A percentile compares a stretch with the other conserved stretches of the same genome.
These are phyloP conservation scores for Zygoascus biomembranicola DNA, from an alignment of 805 yeast species.

Conservation along the genomic window DNA sequence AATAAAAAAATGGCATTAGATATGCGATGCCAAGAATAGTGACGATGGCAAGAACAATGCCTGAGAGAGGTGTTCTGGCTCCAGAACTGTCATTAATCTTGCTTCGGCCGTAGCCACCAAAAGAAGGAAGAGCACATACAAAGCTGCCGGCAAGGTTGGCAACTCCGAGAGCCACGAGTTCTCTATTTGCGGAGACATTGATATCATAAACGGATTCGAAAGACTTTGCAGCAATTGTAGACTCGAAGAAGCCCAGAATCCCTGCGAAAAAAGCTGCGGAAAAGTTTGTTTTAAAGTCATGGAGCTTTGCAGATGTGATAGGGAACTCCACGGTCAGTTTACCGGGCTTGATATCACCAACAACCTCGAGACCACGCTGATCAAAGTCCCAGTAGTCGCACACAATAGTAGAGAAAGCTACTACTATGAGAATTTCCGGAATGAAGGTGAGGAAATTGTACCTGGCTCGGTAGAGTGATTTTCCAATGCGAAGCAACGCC, in stretches of 20 bases:
- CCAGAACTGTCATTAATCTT: slow-evolving; percentile 83
- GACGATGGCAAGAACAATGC: slow-evolving; percentile 69
- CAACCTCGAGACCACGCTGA: slow-evolving; percentile 47
- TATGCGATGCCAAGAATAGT: slow-evolving; percentile 58
- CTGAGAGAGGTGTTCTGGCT: slow-evolving; percentile 79
- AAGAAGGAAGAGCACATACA: slow-evolving; percentile 67
- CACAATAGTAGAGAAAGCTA: slow-evolving; percentile 48
- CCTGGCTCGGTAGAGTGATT: slow-evolving; percentile 28
- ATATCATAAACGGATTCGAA: slow-evolving; percentile 62
- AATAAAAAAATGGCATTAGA: slow-evolving; percentile 56
- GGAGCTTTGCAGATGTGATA: slow-evolving; percentile 37
- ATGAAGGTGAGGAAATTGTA: slow-evolving; percentile 47
- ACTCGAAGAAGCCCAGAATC: slow-evolving; percentile 82
- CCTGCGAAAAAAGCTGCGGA: slow-evolving; percentile 73
- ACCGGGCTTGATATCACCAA: slow-evolving; percentile 57
- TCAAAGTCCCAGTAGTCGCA: slow-evolving; percentile 34
- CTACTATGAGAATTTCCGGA: slow-evolving; percentile 82
- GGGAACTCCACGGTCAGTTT: slow-evolving; percentile 52
- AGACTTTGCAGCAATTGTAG: slow-evolving; percentile 86
- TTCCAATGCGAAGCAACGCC: slow-evolving; percentile 35
- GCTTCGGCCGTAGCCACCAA: slow-evolving; percentile 94
- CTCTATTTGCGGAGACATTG: slow-evolving; percentile 74
- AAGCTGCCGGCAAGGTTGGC: slow-evolving; percentile 56
- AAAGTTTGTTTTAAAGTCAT: slow-evolving; percentile 46
- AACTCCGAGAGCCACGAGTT: slow-evolving; percentile 79